A percentile compares a stretch with the other conserved stretches of the same genome.
Conservation (phyloP, 2,329 filamentous ascomycete species). For the Colletotrichum sp. region DNA sequence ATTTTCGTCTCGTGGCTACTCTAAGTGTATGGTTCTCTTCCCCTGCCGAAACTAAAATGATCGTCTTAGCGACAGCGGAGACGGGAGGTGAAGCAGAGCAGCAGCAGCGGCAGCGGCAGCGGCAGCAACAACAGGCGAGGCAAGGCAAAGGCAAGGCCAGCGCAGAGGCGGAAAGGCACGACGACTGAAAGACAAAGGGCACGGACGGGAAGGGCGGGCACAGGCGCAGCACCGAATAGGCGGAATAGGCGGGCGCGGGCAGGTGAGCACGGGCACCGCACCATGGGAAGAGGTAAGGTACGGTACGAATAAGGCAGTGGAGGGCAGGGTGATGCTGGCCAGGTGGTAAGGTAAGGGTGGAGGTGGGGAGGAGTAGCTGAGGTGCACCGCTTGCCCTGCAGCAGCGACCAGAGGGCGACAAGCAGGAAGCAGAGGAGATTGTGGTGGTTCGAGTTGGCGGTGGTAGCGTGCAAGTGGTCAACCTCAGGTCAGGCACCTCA, state of each 20-base stretch:
- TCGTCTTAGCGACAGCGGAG: conserved; percentile 18
- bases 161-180: background rate
- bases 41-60: conserved; percentile 22
- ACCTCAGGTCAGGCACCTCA: background rate
- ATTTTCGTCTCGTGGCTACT: conserved; percentile 16
- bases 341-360: background rate
- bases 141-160: background rate
- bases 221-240: background rate
- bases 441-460: background rate
- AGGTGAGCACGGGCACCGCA: background rate
- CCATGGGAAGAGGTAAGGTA: background rate
- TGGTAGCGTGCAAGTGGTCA: background rate
- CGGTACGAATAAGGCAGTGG: background rate
- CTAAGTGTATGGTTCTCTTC: conserved; percentile 8
- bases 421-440: background rate
- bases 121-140: background rate
- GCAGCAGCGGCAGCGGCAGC: background rate
- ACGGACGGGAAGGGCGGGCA: background rate
- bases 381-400: background rate
- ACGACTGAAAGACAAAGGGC: background rate
- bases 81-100: background rate
- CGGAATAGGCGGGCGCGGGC: background rate
- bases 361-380: background rate
- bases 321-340: background rate
- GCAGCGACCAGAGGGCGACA: background rate